Base-by-base conservation (phyloP, 768 basidiomycete species). In the Kwoniella shandongensis region DNA sequence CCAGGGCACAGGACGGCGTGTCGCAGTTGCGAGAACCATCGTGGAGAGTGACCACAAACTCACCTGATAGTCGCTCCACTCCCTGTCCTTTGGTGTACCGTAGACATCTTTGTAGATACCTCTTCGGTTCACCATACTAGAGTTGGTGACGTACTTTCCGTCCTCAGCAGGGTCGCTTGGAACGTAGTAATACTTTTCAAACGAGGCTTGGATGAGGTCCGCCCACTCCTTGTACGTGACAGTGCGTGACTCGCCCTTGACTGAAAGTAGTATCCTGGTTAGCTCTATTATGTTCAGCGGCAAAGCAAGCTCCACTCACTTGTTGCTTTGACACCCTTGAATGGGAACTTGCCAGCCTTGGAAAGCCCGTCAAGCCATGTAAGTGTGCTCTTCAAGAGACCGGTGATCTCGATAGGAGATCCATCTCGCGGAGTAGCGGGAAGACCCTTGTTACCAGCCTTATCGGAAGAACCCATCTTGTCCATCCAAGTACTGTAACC, bases 31-130 rank as follows among this genome's bases (percentile, higher is more conserved):
- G 46, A 29, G 30, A 32, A 27, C n/a, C 53, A 49, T 20, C 29
- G 23, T 7, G 17, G n/a, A 42, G 27, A 41, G 41, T 54, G 17
- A 39, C n/a, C 27, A n/a, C 4, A 11, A 23, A 59, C 67, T 44
- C 32, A 74, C 69, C 77, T 98, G 96, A 76, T 98, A 99, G 78
- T 99, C 93, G 4, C 91, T 89, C 91, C 91, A 97, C 77, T 94
- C 89, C 53, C 90, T 83, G 10, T 86, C 88, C 45, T 81, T 71
- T 0, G 89, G 89, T 11, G 96, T 92, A 38, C 93, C 91, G 65
- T 88, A 88, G 6, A 98, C 91, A 73, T 99, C 96, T 81, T 99
- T 99, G 82, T 98, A 99, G 72, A 97, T 94, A 4, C 94, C 96
- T 55, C 96, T 83, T 13, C 91, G 86, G 73, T 91, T 88, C 59